Evolutionary conservation across 2,329 filamentous ascomycete species (phyloP).

Genomic region (Botrytis elliptica): DNA sequence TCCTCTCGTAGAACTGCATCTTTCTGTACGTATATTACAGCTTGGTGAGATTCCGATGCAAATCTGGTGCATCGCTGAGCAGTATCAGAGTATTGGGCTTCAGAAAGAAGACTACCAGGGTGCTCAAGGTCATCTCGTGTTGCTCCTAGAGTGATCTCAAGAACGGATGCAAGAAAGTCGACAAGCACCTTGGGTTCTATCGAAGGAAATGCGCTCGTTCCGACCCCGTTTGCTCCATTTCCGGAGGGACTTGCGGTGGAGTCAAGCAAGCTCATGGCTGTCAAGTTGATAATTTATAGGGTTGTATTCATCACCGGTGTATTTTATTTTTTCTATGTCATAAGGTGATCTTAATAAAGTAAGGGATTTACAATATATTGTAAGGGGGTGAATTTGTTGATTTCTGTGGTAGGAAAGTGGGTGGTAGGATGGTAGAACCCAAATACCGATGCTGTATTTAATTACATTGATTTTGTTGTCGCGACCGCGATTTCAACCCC

Average conservation of each 20-base stretch:
- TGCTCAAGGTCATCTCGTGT: slow-evolving; percentile 75
- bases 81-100: slow-evolving; percentile 71
- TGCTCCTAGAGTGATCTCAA: slow-evolving; percentile 73
- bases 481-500: slow-evolving; percentile 21
- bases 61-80: slow-evolving; percentile 85
- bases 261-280: slow-evolving; percentile 38
- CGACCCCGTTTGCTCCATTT: slow-evolving; percentile 37
- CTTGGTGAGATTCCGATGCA: slow-evolving; percentile 81
- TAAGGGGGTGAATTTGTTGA: slow-evolving; percentile 23
- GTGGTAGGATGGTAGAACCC: slow-evolving; percentile 25
- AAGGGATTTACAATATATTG: slow-evolving; percentile 20
- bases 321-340: not conserved
- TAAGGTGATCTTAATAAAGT: slow-evolving; percentile 21
- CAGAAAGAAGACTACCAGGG: slow-evolving; percentile 78
- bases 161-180: slow-evolving; percentile 68
- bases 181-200: slow-evolving; percentile 69
- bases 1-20: slow-evolving; percentile 55
- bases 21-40: slow-evolving; percentile 82
- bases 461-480: slow-evolving; percentile 21
- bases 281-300: slow-evolving; percentile 24
- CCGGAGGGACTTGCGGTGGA: slow-evolving; percentile 35
- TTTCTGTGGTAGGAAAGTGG: slow-evolving; percentile 20
- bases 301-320: slow-evolving; percentile 32
- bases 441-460: slow-evolving; percentile 27
- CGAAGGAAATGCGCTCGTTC: slow-evolving; percentile 45